phyloP scores from a whole-genome alignment of 2,329 filamentous ascomycete species.

The Tolypocladium endophyticum region DNA sequence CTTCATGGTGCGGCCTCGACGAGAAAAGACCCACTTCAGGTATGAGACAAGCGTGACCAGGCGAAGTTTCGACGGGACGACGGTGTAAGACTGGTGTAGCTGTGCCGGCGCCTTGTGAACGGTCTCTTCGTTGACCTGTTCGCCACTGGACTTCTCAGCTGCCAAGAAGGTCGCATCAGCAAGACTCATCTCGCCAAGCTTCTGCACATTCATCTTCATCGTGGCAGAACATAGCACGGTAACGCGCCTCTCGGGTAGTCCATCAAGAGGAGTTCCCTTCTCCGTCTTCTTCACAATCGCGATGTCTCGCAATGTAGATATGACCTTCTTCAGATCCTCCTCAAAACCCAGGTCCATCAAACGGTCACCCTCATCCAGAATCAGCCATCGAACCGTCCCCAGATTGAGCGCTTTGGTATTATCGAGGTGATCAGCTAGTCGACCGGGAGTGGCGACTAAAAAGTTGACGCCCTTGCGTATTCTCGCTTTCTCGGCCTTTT shows the following conservation, averaged over 20 bases:
- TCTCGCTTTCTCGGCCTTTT: conserved; percentile 80
- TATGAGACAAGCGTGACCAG: conserved; percentile 79
- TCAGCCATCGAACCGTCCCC: conserved; percentile 82
- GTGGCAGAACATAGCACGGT: conserved; percentile 94
- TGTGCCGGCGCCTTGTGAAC: conserved; percentile 78
- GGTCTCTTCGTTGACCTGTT: conserved; percentile 33
- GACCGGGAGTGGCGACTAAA: conserved; percentile 84
- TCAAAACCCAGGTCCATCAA: conserved; percentile 98
- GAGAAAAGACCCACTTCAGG: conserved; percentile 77
- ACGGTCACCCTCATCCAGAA: conserved; percentile 94
- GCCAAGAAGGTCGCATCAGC: conserved; percentile 86
- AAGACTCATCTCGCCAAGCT: conserved; percentile 86
- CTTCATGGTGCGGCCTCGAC: conserved; percentile 90
- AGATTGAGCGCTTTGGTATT: conserved; percentile 86
- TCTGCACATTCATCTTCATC: conserved; percentile 95
- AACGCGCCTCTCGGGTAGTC: conserved; percentile 64
- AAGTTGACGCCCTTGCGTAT: conserved; percentile 93
- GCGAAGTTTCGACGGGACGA: conserved; percentile 81
- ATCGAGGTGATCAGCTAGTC: conserved; percentile 82
- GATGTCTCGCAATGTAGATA: conserved; percentile 64
- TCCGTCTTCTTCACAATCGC: conserved; percentile 47
- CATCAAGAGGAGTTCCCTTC: conserved; percentile 45
- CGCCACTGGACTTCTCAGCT: conserved; percentile 42
- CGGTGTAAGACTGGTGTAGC: conserved; percentile 81
- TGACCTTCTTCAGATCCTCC: conserved; percentile 81